Evolutionary conservation across 2,329 filamentous ascomycete genomes (phyloP).

Genomic region (Sarocladium oryzae): DNA sequence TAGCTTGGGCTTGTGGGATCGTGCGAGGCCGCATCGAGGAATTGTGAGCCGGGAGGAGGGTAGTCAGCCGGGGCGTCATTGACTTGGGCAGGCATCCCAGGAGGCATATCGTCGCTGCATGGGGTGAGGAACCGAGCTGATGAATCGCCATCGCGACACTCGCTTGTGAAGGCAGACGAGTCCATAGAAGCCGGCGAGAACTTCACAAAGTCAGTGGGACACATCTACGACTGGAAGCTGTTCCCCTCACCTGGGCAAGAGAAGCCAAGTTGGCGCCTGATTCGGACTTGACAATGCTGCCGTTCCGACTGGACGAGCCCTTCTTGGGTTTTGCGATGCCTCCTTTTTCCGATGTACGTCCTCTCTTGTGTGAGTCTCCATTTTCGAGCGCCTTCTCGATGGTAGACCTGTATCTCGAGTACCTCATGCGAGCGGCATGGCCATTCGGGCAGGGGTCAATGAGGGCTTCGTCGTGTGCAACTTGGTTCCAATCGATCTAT

Average conservation of each 20-base stretch:
- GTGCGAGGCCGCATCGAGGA: slow-evolving; percentile 4
- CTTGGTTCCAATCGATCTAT: slow-evolving; percentile 54
- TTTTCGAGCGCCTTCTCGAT: slow-evolving; percentile 5
- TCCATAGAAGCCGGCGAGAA: slow-evolving; percentile 31
- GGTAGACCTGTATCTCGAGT: slow-evolving; percentile 38
- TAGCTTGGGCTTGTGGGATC: slow-evolving; percentile 21
- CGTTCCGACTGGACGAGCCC: slow-evolving; percentile 24
- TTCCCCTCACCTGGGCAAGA: slow-evolving; percentile 21
- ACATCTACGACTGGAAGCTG: background rate
- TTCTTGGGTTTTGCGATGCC: slow-evolving; percentile 41
- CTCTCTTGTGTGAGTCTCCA: slow-evolving; percentile 27
- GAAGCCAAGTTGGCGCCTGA: slow-evolving; percentile 22
- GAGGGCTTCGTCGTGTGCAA: slow-evolving; percentile 48
- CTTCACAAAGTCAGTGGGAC: slow-evolving; percentile 24
- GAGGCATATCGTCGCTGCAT: slow-evolving; percentile 43
- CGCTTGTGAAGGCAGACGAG: slow-evolving; percentile 27
- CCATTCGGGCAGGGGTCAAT: slow-evolving; percentile 50
- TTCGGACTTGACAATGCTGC: slow-evolving; percentile 35
- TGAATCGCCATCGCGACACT: slow-evolving; percentile 27
- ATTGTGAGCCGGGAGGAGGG: slow-evolving; percentile 8
- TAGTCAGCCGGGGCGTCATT: slow-evolving; percentile 10
- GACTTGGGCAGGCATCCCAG: background rate
- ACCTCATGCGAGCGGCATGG: slow-evolving; percentile 56
- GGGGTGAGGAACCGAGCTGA: slow-evolving; percentile 43
- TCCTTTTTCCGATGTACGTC: slow-evolving; percentile 34